phyloP scores from a whole-genome alignment of 129 eudicot species.

The Daucus carota region DNA sequence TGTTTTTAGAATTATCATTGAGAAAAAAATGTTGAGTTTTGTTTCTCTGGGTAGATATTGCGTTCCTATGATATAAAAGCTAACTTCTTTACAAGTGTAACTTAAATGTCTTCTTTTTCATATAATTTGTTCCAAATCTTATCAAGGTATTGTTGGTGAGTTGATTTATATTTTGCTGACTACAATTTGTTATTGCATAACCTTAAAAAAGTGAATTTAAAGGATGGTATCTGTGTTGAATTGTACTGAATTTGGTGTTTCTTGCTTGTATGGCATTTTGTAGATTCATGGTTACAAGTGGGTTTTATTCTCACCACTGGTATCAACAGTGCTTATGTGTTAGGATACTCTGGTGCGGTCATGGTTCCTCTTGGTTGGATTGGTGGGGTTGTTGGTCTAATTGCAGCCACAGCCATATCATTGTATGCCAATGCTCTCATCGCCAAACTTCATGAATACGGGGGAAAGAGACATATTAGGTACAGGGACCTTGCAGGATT shows the following conservation, averaged over 20 bases:
- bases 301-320: conserved; percentile 93
- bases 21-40: neutral
- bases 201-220: neutral
- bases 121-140: neutral
- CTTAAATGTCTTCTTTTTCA: neutral
- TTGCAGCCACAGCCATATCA: conserved; percentile 60
- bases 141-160: neutral
- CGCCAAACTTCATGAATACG: conserved; percentile 80
- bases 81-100: neutral
- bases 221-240: neutral
- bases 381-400: conserved; percentile 72
- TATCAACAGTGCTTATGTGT: conserved; percentile 84
- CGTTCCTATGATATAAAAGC: neutral
- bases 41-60: neutral
- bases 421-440: conserved; percentile 70
- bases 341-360: conserved; percentile 78
- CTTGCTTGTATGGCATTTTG: conserved; percentile 19
- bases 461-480: conserved; percentile 91
- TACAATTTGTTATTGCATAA: neutral
- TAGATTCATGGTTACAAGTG: conserved; percentile 97
- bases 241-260: neutral
- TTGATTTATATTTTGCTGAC: conserved; percentile 4
- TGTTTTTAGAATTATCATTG: neutral
- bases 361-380: conserved; percentile 96
- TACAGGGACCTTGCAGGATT: conserved; percentile 94